These are phyloP conservation scores for Ramaria rubella DNA, from an alignment of 768 basidiomycete species.

Conservation along the genomic window DNA sequence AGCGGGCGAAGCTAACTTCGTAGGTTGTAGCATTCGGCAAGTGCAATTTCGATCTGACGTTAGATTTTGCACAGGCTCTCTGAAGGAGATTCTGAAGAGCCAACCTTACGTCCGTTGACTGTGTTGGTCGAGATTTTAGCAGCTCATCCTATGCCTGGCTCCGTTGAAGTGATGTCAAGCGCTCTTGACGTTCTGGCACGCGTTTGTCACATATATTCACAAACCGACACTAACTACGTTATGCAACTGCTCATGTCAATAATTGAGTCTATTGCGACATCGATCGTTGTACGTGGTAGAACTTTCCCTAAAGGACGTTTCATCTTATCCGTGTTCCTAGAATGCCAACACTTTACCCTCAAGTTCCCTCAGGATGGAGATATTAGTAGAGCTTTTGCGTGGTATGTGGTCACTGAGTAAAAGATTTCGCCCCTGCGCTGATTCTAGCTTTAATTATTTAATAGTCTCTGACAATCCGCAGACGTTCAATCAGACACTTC, in stretches of 20 bases:
- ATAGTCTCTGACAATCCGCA: slow-evolving; percentile 89
- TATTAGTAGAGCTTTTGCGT: slow-evolving; percentile 81
- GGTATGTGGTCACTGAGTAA: slow-evolving; percentile 37
- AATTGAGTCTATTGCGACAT: slow-evolving; percentile 56
- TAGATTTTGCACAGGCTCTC: background rate
- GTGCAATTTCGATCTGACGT: background rate
- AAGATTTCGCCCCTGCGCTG: background rate
- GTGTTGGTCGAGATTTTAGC: slow-evolving; percentile 66
- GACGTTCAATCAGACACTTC: slow-evolving; percentile 86
- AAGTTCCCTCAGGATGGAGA: slow-evolving; percentile 67
- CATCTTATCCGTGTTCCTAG: background rate
- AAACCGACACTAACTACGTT: slow-evolving; percentile 67
- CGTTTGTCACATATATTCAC: slow-evolving; percentile 49
- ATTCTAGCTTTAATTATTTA: background rate
- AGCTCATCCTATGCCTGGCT: slow-evolving; percentile 57
- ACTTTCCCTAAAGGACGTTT: background rate
- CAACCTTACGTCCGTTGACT: slow-evolving; percentile 41
- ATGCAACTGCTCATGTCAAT: slow-evolving; percentile 83
- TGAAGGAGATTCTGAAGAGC: slow-evolving; percentile 29
- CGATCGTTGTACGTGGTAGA: slow-evolving; percentile 41
- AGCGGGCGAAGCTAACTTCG: slow-evolving; percentile 58
- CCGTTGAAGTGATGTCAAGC: slow-evolving; percentile 61
- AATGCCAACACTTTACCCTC: slow-evolving; percentile 33
- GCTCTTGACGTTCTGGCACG: slow-evolving; percentile 68
- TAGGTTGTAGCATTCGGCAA: slow-evolving; percentile 21